Conservation (phyloP, 495 filamentous ascomycete species). For the Usnea hakonensis region DNA sequence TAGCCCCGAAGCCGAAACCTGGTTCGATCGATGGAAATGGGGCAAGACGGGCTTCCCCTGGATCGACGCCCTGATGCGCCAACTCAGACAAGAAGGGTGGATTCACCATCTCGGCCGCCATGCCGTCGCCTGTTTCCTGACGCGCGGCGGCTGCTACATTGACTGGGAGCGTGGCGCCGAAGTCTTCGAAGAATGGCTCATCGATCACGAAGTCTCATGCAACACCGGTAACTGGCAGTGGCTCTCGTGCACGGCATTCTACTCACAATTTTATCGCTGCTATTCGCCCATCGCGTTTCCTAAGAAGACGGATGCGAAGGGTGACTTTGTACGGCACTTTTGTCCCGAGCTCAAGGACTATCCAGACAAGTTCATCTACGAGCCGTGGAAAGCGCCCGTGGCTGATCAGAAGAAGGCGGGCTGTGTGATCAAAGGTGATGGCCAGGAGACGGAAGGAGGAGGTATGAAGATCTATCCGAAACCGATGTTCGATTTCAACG, state of each 20-base stretch:
- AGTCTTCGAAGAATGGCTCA: conserved; percentile 63
- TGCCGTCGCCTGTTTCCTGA: conserved; percentile 65
- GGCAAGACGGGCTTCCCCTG: conserved; percentile 63
- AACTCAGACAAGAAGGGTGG: conserved; percentile 61
- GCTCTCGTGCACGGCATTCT: conserved; percentile 67
- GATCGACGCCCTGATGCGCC: conserved; percentile 69
- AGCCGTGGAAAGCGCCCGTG: conserved; percentile 62
- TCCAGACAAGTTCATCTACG: conserved; percentile 62
- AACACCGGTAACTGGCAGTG: conserved; percentile 71
- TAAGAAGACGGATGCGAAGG: conserved; percentile 58
- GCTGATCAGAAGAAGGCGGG: conserved; percentile 52
- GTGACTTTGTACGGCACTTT: conserved; percentile 50
- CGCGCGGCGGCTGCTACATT: conserved; percentile 63
- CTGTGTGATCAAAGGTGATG: conserved; percentile 49
- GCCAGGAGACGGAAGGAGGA: conserved; percentile 28
- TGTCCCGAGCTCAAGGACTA: conserved; percentile 53
- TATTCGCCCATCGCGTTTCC: conserved; percentile 61
- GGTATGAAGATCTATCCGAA: conserved; percentile 50
- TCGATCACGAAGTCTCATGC: conserved; percentile 63
- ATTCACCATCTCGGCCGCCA: conserved; percentile 68
- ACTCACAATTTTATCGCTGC: conserved; percentile 54
- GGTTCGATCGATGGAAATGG: conserved; percentile 56
- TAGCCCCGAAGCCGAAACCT: conserved; percentile 46
- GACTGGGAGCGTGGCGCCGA: conserved; percentile 67
- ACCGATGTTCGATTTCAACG: conserved; percentile 64